Evolutionary conservation across 352 stramenopile genomes (phyloP).

Genomic region (Elongisporangium anandrum): DNA sequence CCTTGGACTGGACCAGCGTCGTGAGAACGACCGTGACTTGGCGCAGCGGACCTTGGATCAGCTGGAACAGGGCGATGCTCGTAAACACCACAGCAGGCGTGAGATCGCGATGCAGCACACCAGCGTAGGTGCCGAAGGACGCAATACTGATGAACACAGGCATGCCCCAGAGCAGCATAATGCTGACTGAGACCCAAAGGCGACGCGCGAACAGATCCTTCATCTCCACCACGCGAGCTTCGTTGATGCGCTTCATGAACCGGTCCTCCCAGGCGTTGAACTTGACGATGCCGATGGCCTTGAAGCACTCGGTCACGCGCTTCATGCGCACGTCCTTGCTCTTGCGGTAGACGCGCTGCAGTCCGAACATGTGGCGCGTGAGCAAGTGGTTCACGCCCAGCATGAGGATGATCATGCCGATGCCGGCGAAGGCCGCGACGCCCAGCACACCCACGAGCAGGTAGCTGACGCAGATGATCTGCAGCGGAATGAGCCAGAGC

Average conservation of each 20-base stretch:
- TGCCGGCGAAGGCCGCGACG: conserved; percentile 28
- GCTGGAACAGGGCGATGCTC: conserved; percentile 67
- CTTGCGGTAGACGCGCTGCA: conserved; percentile 17
- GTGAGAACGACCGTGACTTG: not conserved
- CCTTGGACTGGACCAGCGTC: conserved; percentile 2
- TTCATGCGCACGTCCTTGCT: conserved; percentile 58
- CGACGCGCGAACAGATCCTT: conserved; percentile 22
- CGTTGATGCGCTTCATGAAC: conserved; percentile 60
- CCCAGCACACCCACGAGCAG: conserved; percentile 43
- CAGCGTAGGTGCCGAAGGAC: conserved; percentile 39
- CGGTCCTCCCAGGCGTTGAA: conserved; percentile 90
- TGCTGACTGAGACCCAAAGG: conserved; percentile 21
- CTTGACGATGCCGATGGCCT: conserved; percentile 90
- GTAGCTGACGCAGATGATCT: conserved; percentile 36
- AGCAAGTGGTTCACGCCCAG: conserved; percentile 31
- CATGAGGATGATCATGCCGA: conserved; percentile 33
- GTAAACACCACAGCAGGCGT: conserved; percentile 65
- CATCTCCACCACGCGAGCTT: conserved; percentile 26
- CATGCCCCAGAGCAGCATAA: conserved; percentile 40
- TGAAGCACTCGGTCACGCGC: conserved; percentile 52
- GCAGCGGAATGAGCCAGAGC: conserved; percentile 52
- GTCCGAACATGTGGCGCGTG: conserved; percentile 23
- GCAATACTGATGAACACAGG: conserved; percentile 42
- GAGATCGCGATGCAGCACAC: conserved; percentile 80
- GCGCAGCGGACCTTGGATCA: conserved; percentile 56